Percentiles rank a stretch among this genome's conserved stretches.
phyloP scores from a whole-genome alignment of 2,329 filamentous ascomycete genomes.

The Arthrinium phaeospermum region DNA sequence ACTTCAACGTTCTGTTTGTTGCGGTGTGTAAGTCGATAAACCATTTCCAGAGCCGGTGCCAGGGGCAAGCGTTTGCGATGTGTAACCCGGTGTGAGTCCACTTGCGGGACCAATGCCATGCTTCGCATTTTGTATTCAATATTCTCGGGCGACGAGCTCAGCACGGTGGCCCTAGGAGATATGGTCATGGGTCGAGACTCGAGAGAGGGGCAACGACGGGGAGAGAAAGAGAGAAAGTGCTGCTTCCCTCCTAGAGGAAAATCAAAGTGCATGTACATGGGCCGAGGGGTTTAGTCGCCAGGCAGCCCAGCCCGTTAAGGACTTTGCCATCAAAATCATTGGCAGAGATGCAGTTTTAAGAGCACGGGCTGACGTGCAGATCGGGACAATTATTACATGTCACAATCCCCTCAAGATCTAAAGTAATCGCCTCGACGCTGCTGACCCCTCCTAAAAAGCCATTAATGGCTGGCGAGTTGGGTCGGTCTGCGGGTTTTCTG shows the following conservation, averaged over 20 bases:
- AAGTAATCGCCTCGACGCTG: too few relatives aligned
- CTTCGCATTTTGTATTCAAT: conserved; percentile 63
- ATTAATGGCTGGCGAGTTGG: neutral
- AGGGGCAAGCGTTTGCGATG: conserved; percentile 67
- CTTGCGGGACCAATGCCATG: conserved; percentile 53
- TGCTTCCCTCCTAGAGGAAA: neutral
- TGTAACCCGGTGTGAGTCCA: conserved; percentile 75
- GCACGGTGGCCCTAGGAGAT: conserved; percentile 51
- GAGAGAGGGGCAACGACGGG: neutral
- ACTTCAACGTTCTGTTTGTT: conserved; percentile 77
- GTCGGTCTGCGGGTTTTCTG: too few relatives aligned
- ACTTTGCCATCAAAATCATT: neutral
- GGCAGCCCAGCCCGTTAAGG: neutral
- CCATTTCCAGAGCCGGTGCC: conserved; percentile 68
- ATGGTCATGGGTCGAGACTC: neutral
- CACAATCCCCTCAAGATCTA: neutral
- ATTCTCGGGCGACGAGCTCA: conserved; percentile 55
- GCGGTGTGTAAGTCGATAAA: conserved; percentile 74
- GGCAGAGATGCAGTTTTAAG: neutral
- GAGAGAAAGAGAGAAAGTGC: too few relatives aligned
- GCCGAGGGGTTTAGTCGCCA: neutral
- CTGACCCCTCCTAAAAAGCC: neutral
- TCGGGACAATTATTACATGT: neutral
- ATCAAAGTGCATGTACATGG: neutral
- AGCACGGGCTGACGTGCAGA: neutral